Percentiles rank a stretch among this genome's conserved stretches.
Conservation (phyloP, 1,284 basidiomycete species). For the Xerocomus cyaneibrunnescens region DNA sequence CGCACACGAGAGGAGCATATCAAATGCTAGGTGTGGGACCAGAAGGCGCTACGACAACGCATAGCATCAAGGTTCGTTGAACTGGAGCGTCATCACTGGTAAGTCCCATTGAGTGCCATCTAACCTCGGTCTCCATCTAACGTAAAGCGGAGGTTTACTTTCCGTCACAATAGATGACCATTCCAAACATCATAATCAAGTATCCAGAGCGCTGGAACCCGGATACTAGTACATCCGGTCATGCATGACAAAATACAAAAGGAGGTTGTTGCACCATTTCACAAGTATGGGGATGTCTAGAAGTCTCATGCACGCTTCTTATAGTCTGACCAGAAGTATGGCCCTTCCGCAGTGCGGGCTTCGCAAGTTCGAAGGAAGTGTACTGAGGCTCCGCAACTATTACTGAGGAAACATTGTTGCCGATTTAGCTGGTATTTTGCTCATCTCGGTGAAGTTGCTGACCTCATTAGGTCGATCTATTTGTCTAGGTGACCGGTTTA, state of each 20-base stretch:
- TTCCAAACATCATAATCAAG: too few species aligned
- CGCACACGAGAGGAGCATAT: too few species aligned
- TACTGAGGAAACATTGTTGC: neutral
- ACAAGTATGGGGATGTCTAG: neutral
- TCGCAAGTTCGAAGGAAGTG: neutral
- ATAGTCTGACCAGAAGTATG: neutral
- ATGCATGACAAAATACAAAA: neutral
- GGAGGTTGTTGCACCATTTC: neutral
- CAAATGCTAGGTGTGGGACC: too few species aligned
- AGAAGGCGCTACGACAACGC: too few species aligned
- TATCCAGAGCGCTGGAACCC: neutral
- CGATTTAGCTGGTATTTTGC: neutral
- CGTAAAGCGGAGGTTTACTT: too few species aligned
- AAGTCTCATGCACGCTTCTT: neutral
- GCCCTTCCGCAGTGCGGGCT: neutral
- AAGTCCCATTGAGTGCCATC: too few species aligned
- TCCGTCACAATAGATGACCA: too few species aligned
- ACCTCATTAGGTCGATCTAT: neutral
- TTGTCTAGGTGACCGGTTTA: neutral
- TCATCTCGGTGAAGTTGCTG: neutral
- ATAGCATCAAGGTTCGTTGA: too few species aligned
- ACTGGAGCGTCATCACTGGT: too few species aligned
- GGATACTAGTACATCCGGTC: neutral
- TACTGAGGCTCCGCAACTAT: neutral
- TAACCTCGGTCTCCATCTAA: too few species aligned